Base-by-base conservation (phyloP, 441 rosid genomes). In the Gossypium gossypioides region DNA sequence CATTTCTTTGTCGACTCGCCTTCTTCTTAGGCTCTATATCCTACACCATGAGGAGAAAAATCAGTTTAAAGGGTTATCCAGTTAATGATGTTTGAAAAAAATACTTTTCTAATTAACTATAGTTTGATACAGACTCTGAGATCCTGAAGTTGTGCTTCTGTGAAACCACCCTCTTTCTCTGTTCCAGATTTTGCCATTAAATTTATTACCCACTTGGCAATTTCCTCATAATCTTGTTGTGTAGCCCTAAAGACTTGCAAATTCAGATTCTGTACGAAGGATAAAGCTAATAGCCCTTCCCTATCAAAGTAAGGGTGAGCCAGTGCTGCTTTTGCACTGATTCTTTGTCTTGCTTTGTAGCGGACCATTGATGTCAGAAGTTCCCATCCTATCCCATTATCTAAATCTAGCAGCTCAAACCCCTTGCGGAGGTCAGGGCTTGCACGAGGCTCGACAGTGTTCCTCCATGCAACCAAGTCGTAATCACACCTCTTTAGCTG, bases 131-230 rank as follows among this genome's bases (percentile, higher is more conserved):
- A 34, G 74, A 94, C 96, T 42, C 58, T 52, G 25, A 52, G 25
- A 19, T 90, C 90, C 72, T 84, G 96, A 72, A 94, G 93, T 76
- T 90, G 96, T n/a, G 91, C 96, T 86, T 91, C 97, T 0, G 97
- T 91, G 78, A 94, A 91, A 74, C 98, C 96, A 0, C 98, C 96
- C 32, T 87, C 96, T 82, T 87, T 90, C 74, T 89, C 85, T 25
- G 96, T 89, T 74, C 99, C 99, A 6, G 96, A 89, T 80, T 74
- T 94, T 15, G 97, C 97, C 97, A 94, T 92, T 61, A 88, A 83
- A 72, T 89, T 87, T 70, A 85, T 82, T 46, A 88, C 61, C 99
- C 97, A 92, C 8, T 76, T 81, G 46, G 84, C 92, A 74, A 96
- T 90, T 77, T 90, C 97, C 4, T 88, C 82, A 46, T 94, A 94